These are phyloP conservation scores for Trametes villosa DNA, from an alignment of 768 basidiomycete genomes.

Conservation along the genomic window DNA sequence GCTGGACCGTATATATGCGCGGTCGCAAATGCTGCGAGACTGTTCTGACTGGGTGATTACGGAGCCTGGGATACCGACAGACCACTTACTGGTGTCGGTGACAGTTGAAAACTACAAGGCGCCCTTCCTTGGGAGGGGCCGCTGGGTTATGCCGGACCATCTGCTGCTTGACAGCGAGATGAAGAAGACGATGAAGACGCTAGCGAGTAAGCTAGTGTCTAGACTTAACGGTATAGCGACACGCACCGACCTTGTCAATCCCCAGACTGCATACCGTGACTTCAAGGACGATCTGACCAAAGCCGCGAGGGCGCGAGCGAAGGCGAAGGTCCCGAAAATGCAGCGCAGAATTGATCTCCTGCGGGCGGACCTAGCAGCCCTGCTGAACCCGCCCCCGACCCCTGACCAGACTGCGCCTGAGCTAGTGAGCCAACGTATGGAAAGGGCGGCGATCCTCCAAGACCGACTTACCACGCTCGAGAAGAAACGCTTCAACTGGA, in stretches of 20 bases:
- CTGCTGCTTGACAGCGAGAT: neutral
- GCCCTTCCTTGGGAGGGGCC: constrained; percentile 10
- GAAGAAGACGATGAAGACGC: neutral
- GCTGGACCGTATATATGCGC: neutral
- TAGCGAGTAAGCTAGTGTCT: neutral
- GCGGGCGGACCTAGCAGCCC: neutral
- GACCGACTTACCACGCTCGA: too few relatives aligned
- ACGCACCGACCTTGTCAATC: neutral
- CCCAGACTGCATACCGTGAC: neutral
- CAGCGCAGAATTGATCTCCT: neutral
- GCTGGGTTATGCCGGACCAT: constrained; percentile 3
- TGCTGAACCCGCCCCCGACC: too few relatives aligned
- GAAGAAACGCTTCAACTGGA: too few relatives aligned
- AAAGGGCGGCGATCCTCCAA: too few relatives aligned
- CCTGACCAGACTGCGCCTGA: too few relatives aligned
- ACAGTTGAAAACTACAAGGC: neutral
- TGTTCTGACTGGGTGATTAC: neutral
- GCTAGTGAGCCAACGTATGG: too few relatives aligned
- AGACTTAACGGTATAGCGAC: neutral
- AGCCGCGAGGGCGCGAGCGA: neutral
- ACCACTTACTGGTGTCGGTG: constrained; percentile 8
- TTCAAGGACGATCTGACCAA: neutral
- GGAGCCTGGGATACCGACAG: neutral
- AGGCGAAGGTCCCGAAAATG: neutral
- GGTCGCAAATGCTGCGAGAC: neutral